Percentiles rank a stretch among this genome's conserved stretches.
Conservation (phyloP, 345 rosid species). For the Cochlearia excelsa region DNA sequence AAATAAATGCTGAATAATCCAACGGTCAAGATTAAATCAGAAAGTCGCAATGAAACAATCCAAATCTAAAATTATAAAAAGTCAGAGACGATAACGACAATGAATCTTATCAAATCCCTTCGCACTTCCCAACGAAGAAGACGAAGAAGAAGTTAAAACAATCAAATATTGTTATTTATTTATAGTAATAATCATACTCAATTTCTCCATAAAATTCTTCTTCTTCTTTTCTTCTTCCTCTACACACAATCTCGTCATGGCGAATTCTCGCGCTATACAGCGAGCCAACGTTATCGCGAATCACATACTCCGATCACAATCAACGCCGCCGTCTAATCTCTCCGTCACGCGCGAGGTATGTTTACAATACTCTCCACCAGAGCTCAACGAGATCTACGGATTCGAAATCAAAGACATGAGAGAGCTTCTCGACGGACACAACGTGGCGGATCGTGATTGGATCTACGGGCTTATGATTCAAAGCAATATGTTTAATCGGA, state of each 20-base stretch:
- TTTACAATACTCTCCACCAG: constrained; percentile 63
- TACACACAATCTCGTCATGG: no score
- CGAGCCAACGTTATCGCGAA: constrained; percentile 53
- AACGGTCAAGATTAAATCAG: no score
- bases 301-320: constrained; percentile 47
- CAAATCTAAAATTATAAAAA: no score
- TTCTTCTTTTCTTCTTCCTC: no score
- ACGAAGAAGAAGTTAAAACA: no score
- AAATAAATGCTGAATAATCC: no score
- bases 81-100: no score
- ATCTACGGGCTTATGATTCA: constrained; percentile 63
- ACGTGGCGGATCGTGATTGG: constrained; percentile 75
- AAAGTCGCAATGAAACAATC: no score
- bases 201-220: not conserved
- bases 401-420: constrained; percentile 73
- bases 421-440: constrained; percentile 60
- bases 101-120: no score
- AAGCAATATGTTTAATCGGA: constrained; percentile 70
- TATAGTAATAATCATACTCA: not conserved
- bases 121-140: no score
- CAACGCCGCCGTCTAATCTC: constrained; percentile 9
- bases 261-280: constrained; percentile 38
- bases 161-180: no score
- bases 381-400: constrained; percentile 45
- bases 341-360: constrained; percentile 47